A percentile compares a stretch with the other conserved stretches of the same genome.
Conservation (phyloP, 805 yeast species). For the Schwanniomyces polymorphus region DNA sequence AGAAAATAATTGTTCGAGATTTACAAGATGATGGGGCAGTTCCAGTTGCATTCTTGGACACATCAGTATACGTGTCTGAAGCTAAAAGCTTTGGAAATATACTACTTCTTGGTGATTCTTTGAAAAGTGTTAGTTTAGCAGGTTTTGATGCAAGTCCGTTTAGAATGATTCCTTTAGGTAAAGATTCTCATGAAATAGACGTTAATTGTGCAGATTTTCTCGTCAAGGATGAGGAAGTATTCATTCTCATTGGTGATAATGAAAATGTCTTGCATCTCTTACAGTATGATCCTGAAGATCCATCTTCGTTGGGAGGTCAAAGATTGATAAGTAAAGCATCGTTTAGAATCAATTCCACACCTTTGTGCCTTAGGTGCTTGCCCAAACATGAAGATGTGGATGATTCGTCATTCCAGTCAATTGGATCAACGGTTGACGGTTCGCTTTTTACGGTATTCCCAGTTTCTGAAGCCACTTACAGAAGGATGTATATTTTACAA, state of each 20-base stretch:
- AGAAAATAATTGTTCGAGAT: slow-evolving; percentile 75
- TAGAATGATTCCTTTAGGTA: slow-evolving; percentile 75
- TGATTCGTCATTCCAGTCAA: slow-evolving; percentile 49
- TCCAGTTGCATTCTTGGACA: slow-evolving; percentile 91
- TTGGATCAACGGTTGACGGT: slow-evolving; percentile 82
- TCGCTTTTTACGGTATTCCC: slow-evolving; percentile 75
- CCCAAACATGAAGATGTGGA: slow-evolving; percentile 31
- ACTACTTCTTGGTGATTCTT: slow-evolving; percentile 76
- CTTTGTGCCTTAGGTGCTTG: slow-evolving; percentile 53
- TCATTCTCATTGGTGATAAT: slow-evolving; percentile 67
- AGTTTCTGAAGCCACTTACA: slow-evolving; percentile 68
- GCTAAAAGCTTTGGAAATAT: slow-evolving; percentile 82
- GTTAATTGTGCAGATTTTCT: slow-evolving; percentile 76
- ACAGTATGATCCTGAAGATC: slow-evolving; percentile 91
- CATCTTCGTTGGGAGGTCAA: slow-evolving; percentile 78
- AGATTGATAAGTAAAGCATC: slow-evolving; percentile 67
- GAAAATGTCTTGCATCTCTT: slow-evolving; percentile 66
- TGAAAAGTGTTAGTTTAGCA: slow-evolving; percentile 72
- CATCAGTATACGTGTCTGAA: slow-evolving; percentile 76
- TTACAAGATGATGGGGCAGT: slow-evolving; percentile 84
- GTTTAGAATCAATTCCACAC: slow-evolving; percentile 64
- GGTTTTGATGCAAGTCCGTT: slow-evolving; percentile 97
- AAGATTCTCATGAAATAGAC: slow-evolving; percentile 64
- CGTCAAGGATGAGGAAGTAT: slow-evolving; percentile 67
- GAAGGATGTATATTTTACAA: slow-evolving; percentile 81